A percentile compares a stretch with the other conserved stretches of the same genome.
These are phyloP conservation scores for Blakeslea trispora DNA, from an alignment of 371 early-diverging fungal species.

Conservation along the genomic window DNA sequence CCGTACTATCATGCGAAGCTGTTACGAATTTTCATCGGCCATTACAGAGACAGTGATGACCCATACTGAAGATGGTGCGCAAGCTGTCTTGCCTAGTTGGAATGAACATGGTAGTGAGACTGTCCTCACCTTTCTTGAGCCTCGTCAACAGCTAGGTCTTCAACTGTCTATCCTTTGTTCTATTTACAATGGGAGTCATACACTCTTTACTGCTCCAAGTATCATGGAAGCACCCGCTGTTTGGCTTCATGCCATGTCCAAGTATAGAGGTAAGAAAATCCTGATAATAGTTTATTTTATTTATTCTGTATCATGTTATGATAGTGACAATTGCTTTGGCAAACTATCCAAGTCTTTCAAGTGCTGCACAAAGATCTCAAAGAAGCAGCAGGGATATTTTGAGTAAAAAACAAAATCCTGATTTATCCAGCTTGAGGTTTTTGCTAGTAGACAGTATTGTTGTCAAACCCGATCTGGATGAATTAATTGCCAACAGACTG, in stretches of 20 bases:
- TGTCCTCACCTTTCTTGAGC: slow-evolving; percentile 69
- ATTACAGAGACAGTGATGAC: slow-evolving; percentile 18
- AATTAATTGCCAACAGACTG: slow-evolving; percentile 64
- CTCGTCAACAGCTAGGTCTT: slow-evolving; percentile 79
- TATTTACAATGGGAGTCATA: slow-evolving; percentile 69
- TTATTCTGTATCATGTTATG: slow-evolving; percentile 15
- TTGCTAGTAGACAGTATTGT: slow-evolving; percentile 73
- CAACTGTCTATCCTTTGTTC: slow-evolving; percentile 63
- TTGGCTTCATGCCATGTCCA: slow-evolving; percentile 67
- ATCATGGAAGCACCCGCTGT: slow-evolving; percentile 64
- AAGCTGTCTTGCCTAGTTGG: slow-evolving; percentile 20
- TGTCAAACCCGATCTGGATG: slow-evolving; percentile 61
- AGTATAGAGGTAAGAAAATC: slow-evolving; percentile 46
- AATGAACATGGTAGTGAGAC: slow-evolving; percentile 41
- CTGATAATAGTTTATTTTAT: too few relatives aligned
- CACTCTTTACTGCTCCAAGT: slow-evolving; percentile 60
- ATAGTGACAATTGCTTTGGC: slow-evolving; percentile 69
- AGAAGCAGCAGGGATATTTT: slow-evolving; percentile 52
- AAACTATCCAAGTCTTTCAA: slow-evolving; percentile 69
- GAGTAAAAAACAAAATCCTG: slow-evolving; percentile 60
- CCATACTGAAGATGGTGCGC: slow-evolving; percentile 15
- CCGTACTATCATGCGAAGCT: slow-evolving; percentile 68
- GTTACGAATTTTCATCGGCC: slow-evolving; percentile 36
- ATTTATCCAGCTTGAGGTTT: slow-evolving; percentile 63
- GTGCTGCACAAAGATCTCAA: slow-evolving; percentile 55